Evolutionary conservation across 306 rosid genomes (phyloP), one percentile per base, ranked within the genome.

Genomic region (Prunus kanzakura): DNA sequence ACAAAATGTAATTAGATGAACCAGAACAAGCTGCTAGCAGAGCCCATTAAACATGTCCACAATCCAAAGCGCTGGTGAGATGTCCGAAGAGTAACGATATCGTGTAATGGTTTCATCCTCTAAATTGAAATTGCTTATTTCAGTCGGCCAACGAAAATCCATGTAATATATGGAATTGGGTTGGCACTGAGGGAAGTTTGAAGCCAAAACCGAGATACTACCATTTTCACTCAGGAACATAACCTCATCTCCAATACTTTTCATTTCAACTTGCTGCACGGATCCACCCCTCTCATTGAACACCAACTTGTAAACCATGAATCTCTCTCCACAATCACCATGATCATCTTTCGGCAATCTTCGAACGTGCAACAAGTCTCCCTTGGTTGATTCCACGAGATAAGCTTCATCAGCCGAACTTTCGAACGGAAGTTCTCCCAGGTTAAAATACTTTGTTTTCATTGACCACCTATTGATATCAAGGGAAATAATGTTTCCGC

Each of bases 311-410:
- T 19, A 54, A 50, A 69, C 47, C 61, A 29, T 50, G 60, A 50
- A 69, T 23, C 2, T 25, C 43, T 38, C 9, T 7, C 2, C 9
- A 7, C 43, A 0, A 38, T 0, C 43, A 38, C 43, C 2, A 38
- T 7, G 9, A 38, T 38, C 45, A 22, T 22, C 27, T 1, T 3
- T 2, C 22, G 11, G n/a, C 10, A 1, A 52, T 19, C 22, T 52
- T 6, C 27, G 45, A 69, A 69, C 23, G 29, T 16, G 58, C 23
- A 69, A 50, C 4, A 69, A 22, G 43, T 69, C 43, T 69, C 61
- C 73, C 2, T 47, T 4, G 20, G 73, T 69, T 50, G 73, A 69
- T 50, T 49, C 61, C 73, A 50, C 45, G 27, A 69, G 45, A 69
- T 27, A 69, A 38, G 43, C 43, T 38, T 67, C 52, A 2, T 13